Conservation (phyloP, 108 stramenopile species). For the Thalassiosira profunda region DNA sequence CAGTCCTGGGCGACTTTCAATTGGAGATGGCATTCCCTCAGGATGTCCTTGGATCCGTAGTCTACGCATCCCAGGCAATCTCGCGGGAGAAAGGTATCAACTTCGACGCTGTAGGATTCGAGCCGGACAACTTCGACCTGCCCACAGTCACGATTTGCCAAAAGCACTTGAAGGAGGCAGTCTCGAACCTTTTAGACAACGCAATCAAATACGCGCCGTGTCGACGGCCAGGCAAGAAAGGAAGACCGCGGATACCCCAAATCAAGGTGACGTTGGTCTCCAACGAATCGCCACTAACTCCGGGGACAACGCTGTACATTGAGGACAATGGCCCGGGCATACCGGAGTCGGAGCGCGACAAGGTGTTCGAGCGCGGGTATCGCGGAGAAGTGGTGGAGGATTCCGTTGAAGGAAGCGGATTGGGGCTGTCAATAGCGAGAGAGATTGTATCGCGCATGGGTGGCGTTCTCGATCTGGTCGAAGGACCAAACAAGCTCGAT, state of each 20-base stretch:
- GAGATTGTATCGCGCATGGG: slow-evolving; percentile 72
- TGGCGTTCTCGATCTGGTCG: slow-evolving; percentile 56
- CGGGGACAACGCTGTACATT: slow-evolving; percentile 76
- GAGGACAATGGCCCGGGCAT: slow-evolving; percentile 92
- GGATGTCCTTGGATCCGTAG: slow-evolving; percentile 71
- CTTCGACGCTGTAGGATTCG: slow-evolving; percentile 62
- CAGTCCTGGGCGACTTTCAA: slow-evolving; percentile 53
- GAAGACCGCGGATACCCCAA: slow-evolving; percentile 38
- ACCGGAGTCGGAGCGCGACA: slow-evolving; percentile 54
- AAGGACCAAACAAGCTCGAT: slow-evolving; percentile 33
- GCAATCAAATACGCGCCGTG: slow-evolving; percentile 81
- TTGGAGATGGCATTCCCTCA: slow-evolving; percentile 80
- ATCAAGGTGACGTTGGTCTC: slow-evolving; percentile 59
- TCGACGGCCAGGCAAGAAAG: slow-evolving; percentile 27
- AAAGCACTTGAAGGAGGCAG: slow-evolving; percentile 72
- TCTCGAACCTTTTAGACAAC: slow-evolving; percentile 86
- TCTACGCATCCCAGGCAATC: slow-evolving; percentile 66
- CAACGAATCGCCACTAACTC: slow-evolving; percentile 45
- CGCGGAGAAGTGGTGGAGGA: slow-evolving; percentile 51
- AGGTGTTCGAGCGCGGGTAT: slow-evolving; percentile 80
- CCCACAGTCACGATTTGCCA: slow-evolving; percentile 73
- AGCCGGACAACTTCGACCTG: slow-evolving; percentile 59
- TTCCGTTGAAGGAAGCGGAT: slow-evolving; percentile 59
- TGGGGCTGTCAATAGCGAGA: slow-evolving; percentile 72
- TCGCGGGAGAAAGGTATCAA: slow-evolving; percentile 69